Evolutionary conservation across 2,329 filamentous ascomycete genomes (phyloP), one percentile per base, ranked within the genome.

Genomic region (Fusarium sp.): DNA sequence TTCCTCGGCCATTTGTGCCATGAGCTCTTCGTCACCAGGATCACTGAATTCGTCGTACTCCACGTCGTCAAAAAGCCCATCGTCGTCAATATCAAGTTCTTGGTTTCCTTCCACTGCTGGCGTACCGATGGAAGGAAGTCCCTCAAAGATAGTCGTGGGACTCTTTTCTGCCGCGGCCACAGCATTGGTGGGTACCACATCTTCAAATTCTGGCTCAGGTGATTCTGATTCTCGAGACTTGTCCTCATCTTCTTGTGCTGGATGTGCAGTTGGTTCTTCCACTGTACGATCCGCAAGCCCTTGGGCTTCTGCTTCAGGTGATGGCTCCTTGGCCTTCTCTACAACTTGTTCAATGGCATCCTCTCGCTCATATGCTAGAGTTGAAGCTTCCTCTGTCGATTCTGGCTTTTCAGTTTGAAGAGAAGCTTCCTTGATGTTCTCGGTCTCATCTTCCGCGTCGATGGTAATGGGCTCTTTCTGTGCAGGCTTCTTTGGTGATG

Each of bases 21-120:
- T 88, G 11, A 99, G 87, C 75, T 97, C 95, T 79, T 95, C 95
- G 71, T 98, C 96, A 81, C 97, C 96, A 0, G 94, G 93, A 73
- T 98, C 96, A 38, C 93, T 96, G 76, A 92, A 91, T 25, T 92
- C 89, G 56, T 91, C 90, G 71, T 93, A 91, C 23, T 95, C 93
- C 43, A 93, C 90, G 21, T 88, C 86, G 19, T 85, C 86, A 35
- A 84, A 84, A 2, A 83, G 76, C 12, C 85, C 81, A 43, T 86
- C 83, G 21, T 85, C 82, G 37, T 83, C 80, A 9, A 74, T 64
- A n/a, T 64, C 71, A 13, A 61, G 59, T 15, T 64, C 60, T 32
- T 67, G 57, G 5, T 62, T 44, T 23, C 35, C 23, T n/a, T 49
- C 52, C 32, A 28, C 33, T 25, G 9, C 42, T 35, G 68, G 52